Evolutionary conservation across 345 rosid genomes (phyloP), one percentile per base, ranked within the genome.

Genomic region (Clarkia xantiana): DNA sequence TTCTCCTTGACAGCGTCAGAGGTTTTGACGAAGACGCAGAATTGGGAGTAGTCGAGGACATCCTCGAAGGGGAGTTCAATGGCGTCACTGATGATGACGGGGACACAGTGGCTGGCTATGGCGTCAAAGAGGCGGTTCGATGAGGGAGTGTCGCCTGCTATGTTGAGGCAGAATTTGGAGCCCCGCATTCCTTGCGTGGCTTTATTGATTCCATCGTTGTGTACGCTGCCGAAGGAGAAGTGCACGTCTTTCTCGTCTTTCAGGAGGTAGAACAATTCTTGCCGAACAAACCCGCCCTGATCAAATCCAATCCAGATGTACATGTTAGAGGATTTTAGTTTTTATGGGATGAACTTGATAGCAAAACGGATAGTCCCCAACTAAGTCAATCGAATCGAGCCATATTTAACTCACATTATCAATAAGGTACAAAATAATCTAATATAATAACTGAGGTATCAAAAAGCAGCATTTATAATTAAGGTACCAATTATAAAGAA

Each of bases 71-170:
- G 73, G 18, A 72, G 71, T 67, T 72, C 73, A 3, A 72, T 72
- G 36, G 45, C 51, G 42, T 72, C 73, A 20, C 77, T 64, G 29
- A 68, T 61, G 41, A 72, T 59, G 40, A 68, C 71, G 0, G 77
- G 73, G 53, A 68, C 73, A 55, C 77, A 68, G 52, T 68, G 73
- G 66, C 77, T 68, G 29, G 68, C 73, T 43, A 68, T 64, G 40
- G 77, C 77, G 18, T 68, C 77, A 18, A 68, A 72, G 11, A 68
- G 67, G 51, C 77, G 62, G 67, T 54, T 54, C 7, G 57, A 54
- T 52, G 55, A 52, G 18, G 55, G 55, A 25, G 55, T 52, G 55
- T 52, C 55, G 17, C 55, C 55, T 1, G 55, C 55, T 52, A 52
- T 36, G 17, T 52, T 52, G 16, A 52, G 55, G 55, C 55, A 52